Conservation (phyloP, 2,329 filamentous ascomycete species). For the Aurifilum marmelostoma region DNA sequence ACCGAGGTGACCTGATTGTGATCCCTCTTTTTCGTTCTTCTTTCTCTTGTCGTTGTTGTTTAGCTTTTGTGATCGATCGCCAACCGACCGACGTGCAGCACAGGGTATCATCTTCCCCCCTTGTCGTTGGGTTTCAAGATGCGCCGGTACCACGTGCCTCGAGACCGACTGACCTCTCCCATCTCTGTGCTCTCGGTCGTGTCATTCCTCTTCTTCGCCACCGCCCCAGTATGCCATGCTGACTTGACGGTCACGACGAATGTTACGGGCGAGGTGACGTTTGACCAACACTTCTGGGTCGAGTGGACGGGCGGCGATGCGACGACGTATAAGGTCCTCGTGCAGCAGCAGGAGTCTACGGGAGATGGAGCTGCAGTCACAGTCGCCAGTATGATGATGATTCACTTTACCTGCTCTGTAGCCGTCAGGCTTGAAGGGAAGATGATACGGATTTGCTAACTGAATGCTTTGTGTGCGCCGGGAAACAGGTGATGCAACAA, state of each 20-base stretch:
- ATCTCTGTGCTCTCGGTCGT: background rate
- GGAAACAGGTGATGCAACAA: slow-evolving; percentile 6
- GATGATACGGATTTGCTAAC: background rate
- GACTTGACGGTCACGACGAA: slow-evolving; percentile 2
- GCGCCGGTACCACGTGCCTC: background rate
- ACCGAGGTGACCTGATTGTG: background rate
- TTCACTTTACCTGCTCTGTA: background rate
- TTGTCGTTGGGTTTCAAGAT: background rate
- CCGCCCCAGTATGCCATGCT: background rate
- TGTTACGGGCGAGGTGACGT: slow-evolving; percentile 8
- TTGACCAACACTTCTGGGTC: slow-evolving; percentile 2
- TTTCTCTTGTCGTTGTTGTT: background rate
- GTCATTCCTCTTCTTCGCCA: background rate
- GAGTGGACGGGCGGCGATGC: slow-evolving; percentile 10
- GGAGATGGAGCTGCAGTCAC: slow-evolving; percentile 8
- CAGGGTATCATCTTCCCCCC: background rate
- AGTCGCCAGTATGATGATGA: slow-evolving; percentile 12
- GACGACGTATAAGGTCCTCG: background rate
- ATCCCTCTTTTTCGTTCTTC: background rate
- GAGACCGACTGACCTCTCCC: background rate
- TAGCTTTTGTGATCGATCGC: background rate
- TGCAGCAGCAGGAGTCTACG: slow-evolving; percentile 4
- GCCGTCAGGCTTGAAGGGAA: background rate
- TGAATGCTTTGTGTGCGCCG: background rate
- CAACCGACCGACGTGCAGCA: background rate